Conservation (phyloP, 495 filamentous ascomycete species). For the Cladorrhinum samala region DNA sequence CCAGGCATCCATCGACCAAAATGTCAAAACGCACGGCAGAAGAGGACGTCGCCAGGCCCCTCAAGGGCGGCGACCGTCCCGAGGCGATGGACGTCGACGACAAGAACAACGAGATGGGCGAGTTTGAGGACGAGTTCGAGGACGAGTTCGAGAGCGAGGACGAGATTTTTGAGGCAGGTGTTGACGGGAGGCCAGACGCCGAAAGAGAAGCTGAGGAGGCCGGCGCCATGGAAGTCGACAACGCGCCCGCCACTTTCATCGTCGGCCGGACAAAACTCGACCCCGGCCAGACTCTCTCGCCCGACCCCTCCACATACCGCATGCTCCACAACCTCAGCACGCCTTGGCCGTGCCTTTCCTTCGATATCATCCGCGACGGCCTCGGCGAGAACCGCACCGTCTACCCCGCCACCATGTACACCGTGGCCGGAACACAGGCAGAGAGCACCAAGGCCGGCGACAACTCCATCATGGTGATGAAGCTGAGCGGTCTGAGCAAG, state of each 20-base stretch:
- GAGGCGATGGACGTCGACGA: conserved; percentile 46
- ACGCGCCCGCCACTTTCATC: conserved; percentile 72
- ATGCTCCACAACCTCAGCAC: conserved; percentile 92
- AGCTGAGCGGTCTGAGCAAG: conserved; percentile 81
- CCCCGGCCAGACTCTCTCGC: conserved; percentile 81
- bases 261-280: conserved; percentile 81
- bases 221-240: conserved; percentile 75
- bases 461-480: conserved; percentile 91
- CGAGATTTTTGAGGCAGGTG: conserved; percentile 89
- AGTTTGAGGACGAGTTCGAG: conserved; percentile 94
- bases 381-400: conserved; percentile 83
- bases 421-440: conserved; percentile 90
- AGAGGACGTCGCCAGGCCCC: conserved; percentile 45
- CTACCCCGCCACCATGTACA: conserved; percentile 89
- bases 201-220: conserved; percentile 83
- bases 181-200: conserved; percentile 86
- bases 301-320: conserved; percentile 86
- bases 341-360: conserved; percentile 93
- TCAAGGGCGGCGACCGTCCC: conserved; percentile 66
- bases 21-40: conserved; percentile 71
- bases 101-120: conserved; percentile 64
- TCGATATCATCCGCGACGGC: conserved; percentile 84
- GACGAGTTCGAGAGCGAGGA: conserved; percentile 97
- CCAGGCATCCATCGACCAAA: conserved; percentile 14
- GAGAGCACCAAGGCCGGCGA: conserved; percentile 66